A percentile compares a stretch with the other conserved stretches of the same genome.
Evolutionary conservation across 2,329 filamentous ascomycete genomes (phyloP).

Genomic region (Trichophyton verrucosum): DNA sequence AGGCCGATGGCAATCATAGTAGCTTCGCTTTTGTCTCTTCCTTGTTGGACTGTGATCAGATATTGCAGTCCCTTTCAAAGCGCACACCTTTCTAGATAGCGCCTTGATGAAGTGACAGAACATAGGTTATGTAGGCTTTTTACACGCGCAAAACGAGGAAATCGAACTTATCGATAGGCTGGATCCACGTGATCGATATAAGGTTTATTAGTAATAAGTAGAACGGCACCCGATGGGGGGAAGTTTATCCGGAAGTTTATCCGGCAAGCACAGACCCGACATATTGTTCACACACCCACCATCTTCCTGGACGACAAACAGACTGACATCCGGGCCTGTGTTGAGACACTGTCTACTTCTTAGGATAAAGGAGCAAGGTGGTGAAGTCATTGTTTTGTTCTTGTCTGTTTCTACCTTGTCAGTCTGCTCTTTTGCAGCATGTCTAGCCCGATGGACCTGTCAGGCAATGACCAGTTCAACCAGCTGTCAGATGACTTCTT

Average conservation of each 20-base stretch:
- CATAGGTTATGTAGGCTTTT: no score
- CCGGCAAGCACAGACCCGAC: conserved; percentile 12
- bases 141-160: not conserved
- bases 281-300: conserved; percentile 14
- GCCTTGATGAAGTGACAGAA: no score
- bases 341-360: conserved; percentile 6
- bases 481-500: conserved; percentile 41
- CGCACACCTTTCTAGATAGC: not conserved
- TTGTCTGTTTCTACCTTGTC: not conserved
- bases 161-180: conserved; percentile 1
- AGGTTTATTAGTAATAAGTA: not conserved
- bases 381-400: not conserved
- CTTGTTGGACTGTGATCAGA: not conserved
- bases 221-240: not conserved
- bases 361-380: not conserved
- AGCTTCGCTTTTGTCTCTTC: not conserved
- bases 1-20: conserved; percentile 56
- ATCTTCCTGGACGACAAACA: not conserved
- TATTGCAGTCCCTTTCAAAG: not conserved
- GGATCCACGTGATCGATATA: not conserved
- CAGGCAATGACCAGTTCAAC: conserved; percentile 26
- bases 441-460: not conserved
- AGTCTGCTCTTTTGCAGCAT: not conserved
- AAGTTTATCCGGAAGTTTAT: conserved; percentile 19
- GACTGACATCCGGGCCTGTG: conserved; percentile 8